Evolutionary conservation across 352 stramenopile genomes (phyloP).

Genomic region (Phytophthora quininea): DNA sequence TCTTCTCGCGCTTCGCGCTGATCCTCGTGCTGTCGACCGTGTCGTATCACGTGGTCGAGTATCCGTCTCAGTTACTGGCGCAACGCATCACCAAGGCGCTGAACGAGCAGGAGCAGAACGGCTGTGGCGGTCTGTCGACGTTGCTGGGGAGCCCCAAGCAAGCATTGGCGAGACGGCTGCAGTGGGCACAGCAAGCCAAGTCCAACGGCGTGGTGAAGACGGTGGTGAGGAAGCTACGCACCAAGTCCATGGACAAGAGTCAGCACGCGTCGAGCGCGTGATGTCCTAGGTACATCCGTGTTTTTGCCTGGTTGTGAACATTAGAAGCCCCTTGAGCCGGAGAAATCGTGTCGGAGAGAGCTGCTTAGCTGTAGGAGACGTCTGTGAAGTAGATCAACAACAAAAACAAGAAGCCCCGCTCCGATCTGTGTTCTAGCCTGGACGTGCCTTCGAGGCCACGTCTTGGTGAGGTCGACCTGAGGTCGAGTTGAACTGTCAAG

Average conservation of each 20-base stretch:
- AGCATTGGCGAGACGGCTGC: conserved; percentile 15
- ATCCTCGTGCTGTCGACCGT: conserved; percentile 17
- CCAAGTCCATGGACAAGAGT: conserved; percentile 8
- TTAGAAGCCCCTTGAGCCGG: neutral
- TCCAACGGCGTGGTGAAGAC: conserved; percentile 10
- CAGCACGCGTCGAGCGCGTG: conserved; percentile 24
- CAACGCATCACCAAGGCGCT: conserved; percentile 9
- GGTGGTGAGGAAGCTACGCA: conserved; percentile 20
- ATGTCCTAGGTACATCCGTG: conserved; percentile 8
- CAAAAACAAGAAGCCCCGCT: neutral
- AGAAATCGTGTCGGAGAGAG: neutral
- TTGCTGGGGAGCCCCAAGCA: conserved; percentile 5
- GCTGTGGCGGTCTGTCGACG: conserved; percentile 10
- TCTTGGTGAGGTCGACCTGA: neutral
- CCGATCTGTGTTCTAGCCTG: neutral
- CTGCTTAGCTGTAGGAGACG: neutral
- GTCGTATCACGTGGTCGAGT: conserved; percentile 40
- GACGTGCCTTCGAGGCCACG: neutral
- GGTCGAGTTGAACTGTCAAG: too few relatives aligned
- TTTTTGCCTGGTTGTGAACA: neutral
- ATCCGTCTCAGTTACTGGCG: conserved; percentile 34
- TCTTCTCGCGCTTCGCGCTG: conserved; percentile 24
- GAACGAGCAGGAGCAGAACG: conserved; percentile 6
- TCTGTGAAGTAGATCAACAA: neutral
- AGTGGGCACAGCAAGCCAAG: conserved; percentile 23